These are phyloP conservation scores for Ligustrum vulgare DNA, from an alignment of 257 asterid species.

Conservation along the genomic window DNA sequence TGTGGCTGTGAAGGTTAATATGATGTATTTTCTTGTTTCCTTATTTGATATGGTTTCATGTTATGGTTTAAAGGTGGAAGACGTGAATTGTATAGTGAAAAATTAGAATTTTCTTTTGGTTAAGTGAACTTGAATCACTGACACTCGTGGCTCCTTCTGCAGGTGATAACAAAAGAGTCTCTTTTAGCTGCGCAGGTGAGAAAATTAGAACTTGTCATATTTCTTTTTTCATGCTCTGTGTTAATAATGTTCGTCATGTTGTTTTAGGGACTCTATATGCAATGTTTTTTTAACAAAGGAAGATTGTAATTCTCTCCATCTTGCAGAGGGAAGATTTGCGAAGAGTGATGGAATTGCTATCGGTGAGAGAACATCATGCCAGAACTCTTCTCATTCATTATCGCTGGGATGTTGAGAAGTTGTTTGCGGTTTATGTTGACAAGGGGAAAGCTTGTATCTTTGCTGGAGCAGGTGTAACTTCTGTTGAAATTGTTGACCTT, in stretches of 20 bases:
- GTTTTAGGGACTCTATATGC: background rate
- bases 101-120: background rate
- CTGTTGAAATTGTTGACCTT: conserved; percentile 40
- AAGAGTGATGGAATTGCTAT: conserved; percentile 86
- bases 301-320: conserved; percentile 20
- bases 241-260: background rate
- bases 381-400: conserved; percentile 88
- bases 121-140: conserved; percentile 12
- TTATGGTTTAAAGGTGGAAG: background rate
- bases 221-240: conserved; percentile 4
- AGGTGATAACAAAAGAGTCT: conserved; percentile 91
- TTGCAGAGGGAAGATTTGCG: conserved; percentile 77
- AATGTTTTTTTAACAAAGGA: background rate
- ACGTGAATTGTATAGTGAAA: background rate
- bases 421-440: conserved; percentile 73
- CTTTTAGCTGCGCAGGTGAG: conserved; percentile 92
- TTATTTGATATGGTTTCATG: conserved; percentile 10
- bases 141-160: conserved; percentile 24
- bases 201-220: background rate
- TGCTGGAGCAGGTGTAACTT: conserved; percentile 78
- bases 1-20: background rate
- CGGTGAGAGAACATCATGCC: conserved; percentile 88
- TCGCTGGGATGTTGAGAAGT: conserved; percentile 85
- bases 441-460: conserved; percentile 76
- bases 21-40: background rate